These are phyloP conservation scores for Xylariaceae sp. DNA, from an alignment of 2,329 filamentous ascomycete species.

Conservation along the genomic window DNA sequence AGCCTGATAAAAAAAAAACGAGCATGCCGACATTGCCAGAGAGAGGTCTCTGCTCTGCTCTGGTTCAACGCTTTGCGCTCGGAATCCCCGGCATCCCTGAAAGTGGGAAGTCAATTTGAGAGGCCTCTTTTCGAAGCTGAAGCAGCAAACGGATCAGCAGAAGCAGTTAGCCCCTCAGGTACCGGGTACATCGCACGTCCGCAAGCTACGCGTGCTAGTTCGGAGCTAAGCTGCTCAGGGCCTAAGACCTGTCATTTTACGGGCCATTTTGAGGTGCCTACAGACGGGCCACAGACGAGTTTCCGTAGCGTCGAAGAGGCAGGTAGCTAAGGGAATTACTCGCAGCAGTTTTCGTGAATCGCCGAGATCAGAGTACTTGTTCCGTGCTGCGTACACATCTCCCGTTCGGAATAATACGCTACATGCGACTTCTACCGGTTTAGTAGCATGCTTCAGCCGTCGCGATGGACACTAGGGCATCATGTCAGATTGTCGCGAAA, in stretches of 20 bases:
- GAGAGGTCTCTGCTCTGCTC: too few species aligned
- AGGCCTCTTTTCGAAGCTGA: too few species aligned
- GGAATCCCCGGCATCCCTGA: not conserved
- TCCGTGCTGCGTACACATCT: too few species aligned
- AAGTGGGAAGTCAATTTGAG: not conserved
- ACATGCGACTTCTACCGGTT: too few species aligned
- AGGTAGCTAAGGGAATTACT: not conserved
- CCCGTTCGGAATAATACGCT: too few species aligned
- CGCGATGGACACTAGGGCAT: too few species aligned
- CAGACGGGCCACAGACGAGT: not conserved
- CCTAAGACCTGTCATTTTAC: not conserved
- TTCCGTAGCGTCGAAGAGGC: too few species aligned
- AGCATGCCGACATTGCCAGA: too few species aligned
- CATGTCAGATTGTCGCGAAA: too few species aligned
- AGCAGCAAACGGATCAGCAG: not conserved
- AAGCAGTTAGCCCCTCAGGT: not conserved
- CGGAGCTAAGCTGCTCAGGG: not conserved
- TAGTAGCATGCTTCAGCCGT: too few species aligned
- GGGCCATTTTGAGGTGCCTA: not conserved
- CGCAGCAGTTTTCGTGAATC: not conserved
- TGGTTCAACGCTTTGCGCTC: not conserved
- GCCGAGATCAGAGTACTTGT: not conserved
- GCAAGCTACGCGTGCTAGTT: not conserved
- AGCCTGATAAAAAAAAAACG: too few species aligned
- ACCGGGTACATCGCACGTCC: not conserved